A percentile compares a stretch with the other conserved stretches of the same genome.
These are phyloP conservation scores for Quercus lobata DNA, from an alignment of 331 rosid genomes.

Conservation along the genomic window DNA sequence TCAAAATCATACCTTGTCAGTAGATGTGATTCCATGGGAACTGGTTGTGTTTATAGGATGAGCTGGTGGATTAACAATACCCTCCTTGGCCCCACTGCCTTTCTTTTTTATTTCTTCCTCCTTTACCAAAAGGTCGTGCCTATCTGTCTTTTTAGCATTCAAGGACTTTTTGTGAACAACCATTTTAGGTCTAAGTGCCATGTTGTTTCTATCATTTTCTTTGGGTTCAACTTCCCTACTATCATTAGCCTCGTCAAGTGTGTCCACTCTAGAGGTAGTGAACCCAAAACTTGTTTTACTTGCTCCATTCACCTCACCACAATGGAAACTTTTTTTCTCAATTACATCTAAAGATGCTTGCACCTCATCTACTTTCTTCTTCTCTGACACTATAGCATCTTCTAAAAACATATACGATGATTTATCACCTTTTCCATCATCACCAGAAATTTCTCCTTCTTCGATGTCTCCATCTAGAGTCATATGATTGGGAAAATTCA, in stretches of 20 bases:
- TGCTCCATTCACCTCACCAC: conserved; percentile 11
- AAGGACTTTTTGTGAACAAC: conserved; percentile 16
- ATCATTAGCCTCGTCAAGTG: conserved; percentile 13
- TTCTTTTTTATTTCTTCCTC: conserved; percentile 9
- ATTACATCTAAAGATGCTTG: conserved; percentile 15
- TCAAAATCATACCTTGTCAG: conserved; percentile 36
- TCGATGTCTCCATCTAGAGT: conserved; percentile 43
- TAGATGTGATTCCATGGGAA: conserved; percentile 17
- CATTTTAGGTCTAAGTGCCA: conserved; percentile 11
- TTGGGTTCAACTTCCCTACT: conserved; percentile 24
- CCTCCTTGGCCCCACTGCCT: conserved; percentile 2
- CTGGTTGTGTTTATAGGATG: conserved; percentile 16
- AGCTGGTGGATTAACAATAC: conserved; percentile 4
- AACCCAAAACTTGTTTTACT: conserved; percentile 22
- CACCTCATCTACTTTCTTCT: conserved; percentile 23
- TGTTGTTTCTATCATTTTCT: conserved; percentile 15
- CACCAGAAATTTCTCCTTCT: conserved; percentile 84
- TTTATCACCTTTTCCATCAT: conserved; percentile 20
- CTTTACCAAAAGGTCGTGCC: conserved; percentile 13
- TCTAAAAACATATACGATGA: conserved; percentile 28
- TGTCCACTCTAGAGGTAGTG: conserved; percentile 13
- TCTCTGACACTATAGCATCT: conserved; percentile 29
- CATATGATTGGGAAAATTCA: conserved; percentile 17
- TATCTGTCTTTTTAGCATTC: conserved; percentile 13
- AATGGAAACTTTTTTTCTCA: conserved; percentile 17